Evolutionary conservation across 1,284 basidiomycete species (phyloP), one percentile per base, ranked within the genome.

Genomic region (Ceratobasidium sp.): DNA sequence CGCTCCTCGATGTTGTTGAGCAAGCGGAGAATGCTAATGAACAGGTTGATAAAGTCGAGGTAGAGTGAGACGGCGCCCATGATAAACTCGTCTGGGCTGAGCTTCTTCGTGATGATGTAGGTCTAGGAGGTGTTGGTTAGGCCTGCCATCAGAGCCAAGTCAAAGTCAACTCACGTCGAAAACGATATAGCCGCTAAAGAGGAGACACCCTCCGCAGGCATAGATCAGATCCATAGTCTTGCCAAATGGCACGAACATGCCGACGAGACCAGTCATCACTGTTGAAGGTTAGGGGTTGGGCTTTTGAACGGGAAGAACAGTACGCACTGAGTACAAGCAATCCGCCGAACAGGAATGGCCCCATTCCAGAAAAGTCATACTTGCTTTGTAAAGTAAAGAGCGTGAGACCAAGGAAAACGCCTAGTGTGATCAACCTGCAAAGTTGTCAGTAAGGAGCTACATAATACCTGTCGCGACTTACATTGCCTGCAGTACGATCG

Each of bases 1-100:
- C 84, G 83, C 59, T 86, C 84, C 73, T 86, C 83, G 36, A 84
- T 79, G 75, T 91, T 86, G 80, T 87, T 91, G 78, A 95, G 81
- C 73, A 93, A 84, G 76, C 92, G 90, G 62, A 93, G 86, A 78
- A 95, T 91, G 81, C 87, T 91, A 78, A 95, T 83, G 53, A 50
- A 57, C 56, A 17, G 87, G 88, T 78, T 81, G 73, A 78, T 76
- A 69, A 77, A 92, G 91, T 96, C 94, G 75, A 96, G 91, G 83
- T 96, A 97, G 48, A 97, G 89, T 78, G 90, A 92, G 81, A 97
- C 91, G 57, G 92, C 87, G 62, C 91, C 95, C 84, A 95, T 85
- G 76, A 96, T 95, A 83, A 89, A 96, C 81, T 97, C 95, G 78
- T 96, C 95, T 0, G 94, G 93, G 15, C 91, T 93, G 45, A 96